Conservation (phyloP, 176 grass and related monocot genomes). For the Oryza meyeriana region DNA sequence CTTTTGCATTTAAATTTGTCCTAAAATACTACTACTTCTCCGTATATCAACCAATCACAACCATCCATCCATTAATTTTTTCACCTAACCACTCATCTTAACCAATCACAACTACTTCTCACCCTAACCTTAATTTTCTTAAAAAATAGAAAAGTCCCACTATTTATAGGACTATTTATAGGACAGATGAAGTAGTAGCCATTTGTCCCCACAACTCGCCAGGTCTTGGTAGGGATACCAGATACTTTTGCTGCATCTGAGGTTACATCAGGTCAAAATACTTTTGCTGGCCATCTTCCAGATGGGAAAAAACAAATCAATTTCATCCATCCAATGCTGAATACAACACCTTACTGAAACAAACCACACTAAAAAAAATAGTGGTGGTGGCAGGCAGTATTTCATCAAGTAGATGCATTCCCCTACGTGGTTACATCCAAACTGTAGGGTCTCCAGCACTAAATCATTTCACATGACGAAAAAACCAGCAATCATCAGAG, state of each 20-base stretch:
- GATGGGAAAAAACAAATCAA: conserved; percentile 23
- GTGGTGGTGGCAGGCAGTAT: conserved; percentile 30
- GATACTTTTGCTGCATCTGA: background rate
- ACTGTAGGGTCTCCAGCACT: conserved; percentile 27
- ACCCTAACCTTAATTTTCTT: too few species aligned
- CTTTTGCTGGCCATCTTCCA: background rate
- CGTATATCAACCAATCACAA: too few species aligned
- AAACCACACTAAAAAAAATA: conserved; percentile 56
- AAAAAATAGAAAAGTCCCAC: too few species aligned
- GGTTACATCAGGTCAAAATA: background rate
- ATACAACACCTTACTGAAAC: conserved; percentile 39
- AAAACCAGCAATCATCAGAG: conserved; percentile 23
- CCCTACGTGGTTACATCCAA: conserved; percentile 40
- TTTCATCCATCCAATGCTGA: conserved; percentile 31
- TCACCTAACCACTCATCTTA: too few species aligned
- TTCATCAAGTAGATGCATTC: conserved; percentile 22
- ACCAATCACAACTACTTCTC: too few species aligned
- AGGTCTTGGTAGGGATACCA: background rate
- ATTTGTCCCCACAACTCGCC: background rate
- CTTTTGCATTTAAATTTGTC: too few species aligned
- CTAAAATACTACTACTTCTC: too few species aligned
- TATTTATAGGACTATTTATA: too few species aligned
- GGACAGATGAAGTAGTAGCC: too few species aligned
- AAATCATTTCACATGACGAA: conserved; percentile 35
- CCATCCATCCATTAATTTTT: too few species aligned